phyloP scores from a whole-genome alignment of 1,139 yeast species.

The Protomyces arabidopsidicola region DNA sequence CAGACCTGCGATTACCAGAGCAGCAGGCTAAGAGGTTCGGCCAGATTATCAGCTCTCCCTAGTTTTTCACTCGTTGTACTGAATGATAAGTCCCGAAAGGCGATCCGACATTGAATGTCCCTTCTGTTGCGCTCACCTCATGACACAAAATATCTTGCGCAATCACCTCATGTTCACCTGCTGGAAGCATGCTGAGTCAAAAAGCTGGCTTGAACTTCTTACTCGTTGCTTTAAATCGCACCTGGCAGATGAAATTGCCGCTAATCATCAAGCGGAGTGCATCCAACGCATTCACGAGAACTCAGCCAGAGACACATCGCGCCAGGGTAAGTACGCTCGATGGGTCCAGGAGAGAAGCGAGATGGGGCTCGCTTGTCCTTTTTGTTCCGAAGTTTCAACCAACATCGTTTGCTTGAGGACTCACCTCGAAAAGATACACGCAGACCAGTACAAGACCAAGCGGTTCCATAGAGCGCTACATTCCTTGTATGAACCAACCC shows the following conservation, averaged over 20 bases:
- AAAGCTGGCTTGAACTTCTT: neutral
- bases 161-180: neutral
- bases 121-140: neutral
- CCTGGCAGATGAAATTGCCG: too few species aligned
- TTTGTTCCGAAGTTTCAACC: neutral
- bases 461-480: neutral
- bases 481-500: neutral
- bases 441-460: neutral
- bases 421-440: neutral
- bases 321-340: too few species aligned
- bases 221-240: too few species aligned
- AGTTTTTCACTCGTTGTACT: too few species aligned
- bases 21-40: too few species aligned
- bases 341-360: too few species aligned
- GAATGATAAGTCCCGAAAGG: too few species aligned
- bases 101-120: neutral
- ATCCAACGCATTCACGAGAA: too few species aligned
- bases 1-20: too few species aligned
- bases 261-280: too few species aligned
- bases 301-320: too few species aligned
- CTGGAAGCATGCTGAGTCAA: neutral
- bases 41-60: too few species aligned
- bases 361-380: neutral
- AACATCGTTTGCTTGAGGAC: neutral
- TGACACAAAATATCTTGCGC: neutral